Percentiles rank a stretch among this genome's conserved stretches.
These are phyloP conservation scores for Dorcoceras hygrometricum DNA, from an alignment of 257 asterid species.

Conservation along the genomic window DNA sequence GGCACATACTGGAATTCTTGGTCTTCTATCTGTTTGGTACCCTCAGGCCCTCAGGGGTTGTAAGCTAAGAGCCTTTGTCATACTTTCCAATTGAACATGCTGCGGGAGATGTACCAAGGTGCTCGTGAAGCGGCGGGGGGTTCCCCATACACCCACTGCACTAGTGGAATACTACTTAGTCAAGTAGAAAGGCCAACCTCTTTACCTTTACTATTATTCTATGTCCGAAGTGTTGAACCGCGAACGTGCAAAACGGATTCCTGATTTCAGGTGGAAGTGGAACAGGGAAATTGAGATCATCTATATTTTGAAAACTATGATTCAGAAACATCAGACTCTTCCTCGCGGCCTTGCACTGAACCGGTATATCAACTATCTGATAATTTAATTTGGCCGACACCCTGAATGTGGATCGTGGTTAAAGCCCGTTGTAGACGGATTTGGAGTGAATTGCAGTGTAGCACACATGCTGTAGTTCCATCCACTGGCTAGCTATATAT, in stretches of 20 bases:
- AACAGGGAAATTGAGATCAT: slow-evolving; percentile 87
- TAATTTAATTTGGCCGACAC: slow-evolving; percentile 57
- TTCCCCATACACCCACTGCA: slow-evolving; percentile 1
- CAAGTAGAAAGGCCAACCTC: no score
- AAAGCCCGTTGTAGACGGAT: slow-evolving; percentile 44
- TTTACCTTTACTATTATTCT: background rate
- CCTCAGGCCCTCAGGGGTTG: no score
- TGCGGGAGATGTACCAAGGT: no score
- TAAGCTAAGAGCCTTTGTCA: no score
- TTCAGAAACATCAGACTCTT: slow-evolving; percentile 67
- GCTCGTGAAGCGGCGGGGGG: no score
- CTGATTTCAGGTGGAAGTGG: slow-evolving; percentile 70
- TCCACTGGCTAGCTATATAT: no score
- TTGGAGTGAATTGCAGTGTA: slow-evolving; percentile 26
- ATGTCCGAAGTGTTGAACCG: background rate
- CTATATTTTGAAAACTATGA: slow-evolving; percentile 75
- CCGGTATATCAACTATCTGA: slow-evolving; percentile 71
- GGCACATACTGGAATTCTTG: no score
- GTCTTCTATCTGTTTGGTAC: no score
- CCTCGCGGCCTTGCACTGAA: slow-evolving; percentile 48
- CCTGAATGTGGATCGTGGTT: slow-evolving; percentile 61
- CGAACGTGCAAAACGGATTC: background rate
- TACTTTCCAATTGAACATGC: no score
- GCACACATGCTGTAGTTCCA: no score
- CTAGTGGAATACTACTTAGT: background rate